phyloP scores from a whole-genome alignment of 805 yeast genomes.

The Zygosaccharomyces rouxii region DNA sequence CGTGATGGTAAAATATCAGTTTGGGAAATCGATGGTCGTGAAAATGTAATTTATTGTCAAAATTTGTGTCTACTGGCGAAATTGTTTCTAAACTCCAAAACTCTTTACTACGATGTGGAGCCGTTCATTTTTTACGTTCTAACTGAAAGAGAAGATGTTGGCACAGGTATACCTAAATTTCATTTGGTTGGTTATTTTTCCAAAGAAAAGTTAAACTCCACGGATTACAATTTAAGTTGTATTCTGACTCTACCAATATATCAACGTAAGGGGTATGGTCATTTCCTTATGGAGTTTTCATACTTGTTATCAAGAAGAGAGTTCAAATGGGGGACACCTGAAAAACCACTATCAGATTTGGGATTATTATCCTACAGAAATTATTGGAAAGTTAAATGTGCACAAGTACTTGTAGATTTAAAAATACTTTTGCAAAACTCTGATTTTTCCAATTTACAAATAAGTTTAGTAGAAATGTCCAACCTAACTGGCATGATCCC shows the following conservation, averaged over 20 bases:
- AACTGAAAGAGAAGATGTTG: constrained; percentile 54
- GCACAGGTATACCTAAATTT: constrained; percentile 38
- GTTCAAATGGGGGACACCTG: constrained; percentile 83
- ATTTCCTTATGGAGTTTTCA: constrained; percentile 81
- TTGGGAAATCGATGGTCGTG: constrained; percentile 92
- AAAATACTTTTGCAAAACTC: constrained; percentile 11
- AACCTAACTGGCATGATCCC: constrained; percentile 78
- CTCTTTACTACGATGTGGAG: constrained; percentile 90
- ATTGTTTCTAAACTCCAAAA: constrained; percentile 82
- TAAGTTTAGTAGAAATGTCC: constrained; percentile 60
- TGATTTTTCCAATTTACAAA: constrained; percentile 8
- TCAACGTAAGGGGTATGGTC: constrained; percentile 88
- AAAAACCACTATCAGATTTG: constrained; percentile 83
- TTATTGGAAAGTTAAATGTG: constrained; percentile 73
- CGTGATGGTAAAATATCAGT: constrained; percentile 61
- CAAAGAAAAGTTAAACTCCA: constrained; percentile 69
- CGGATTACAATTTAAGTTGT: constrained; percentile 83
- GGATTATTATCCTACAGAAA: constrained; percentile 82
- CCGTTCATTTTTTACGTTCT: constrained; percentile 88
- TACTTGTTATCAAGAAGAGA: constrained; percentile 74
- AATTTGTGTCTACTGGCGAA: constrained; percentile 87
- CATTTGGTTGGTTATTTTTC: constrained; percentile 94
- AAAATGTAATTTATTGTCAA: constrained; percentile 77
- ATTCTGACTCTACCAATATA: constrained; percentile 83
- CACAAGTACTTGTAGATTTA: constrained; percentile 36